Evolutionary conservation across 768 basidiomycete genomes (phyloP).

Genomic region (Tulasnella sp.): DNA sequence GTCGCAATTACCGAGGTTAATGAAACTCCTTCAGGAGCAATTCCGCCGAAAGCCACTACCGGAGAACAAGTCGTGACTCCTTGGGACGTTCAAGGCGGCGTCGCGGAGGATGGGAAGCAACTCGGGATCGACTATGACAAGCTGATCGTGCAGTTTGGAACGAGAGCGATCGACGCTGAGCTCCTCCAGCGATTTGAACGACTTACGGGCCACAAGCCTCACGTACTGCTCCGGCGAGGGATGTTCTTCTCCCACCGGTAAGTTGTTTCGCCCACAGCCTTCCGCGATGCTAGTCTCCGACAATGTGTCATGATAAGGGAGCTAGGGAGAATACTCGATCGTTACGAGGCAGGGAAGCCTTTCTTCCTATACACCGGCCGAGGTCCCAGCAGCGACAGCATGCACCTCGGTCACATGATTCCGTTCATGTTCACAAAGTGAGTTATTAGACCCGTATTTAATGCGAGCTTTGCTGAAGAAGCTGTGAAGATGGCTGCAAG

Average conservation of each 20-base stretch:
- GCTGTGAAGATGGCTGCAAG: slow-evolving; percentile 78
- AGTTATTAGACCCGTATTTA: slow-evolving; percentile 27
- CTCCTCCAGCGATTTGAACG: slow-evolving; percentile 84
- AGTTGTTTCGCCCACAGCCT: slow-evolving; percentile 26
- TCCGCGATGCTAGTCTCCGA: neutral
- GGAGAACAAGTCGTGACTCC: slow-evolving; percentile 81
- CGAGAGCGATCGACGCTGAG: slow-evolving; percentile 64
- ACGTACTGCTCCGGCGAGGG: slow-evolving; percentile 78
- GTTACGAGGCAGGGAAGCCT: slow-evolving; percentile 93
- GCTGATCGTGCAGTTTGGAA: slow-evolving; percentile 89
- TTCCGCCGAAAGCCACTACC: neutral
- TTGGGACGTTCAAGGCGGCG: slow-evolving; percentile 93
- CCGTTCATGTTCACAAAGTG: slow-evolving; percentile 97
- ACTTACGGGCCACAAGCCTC: slow-evolving; percentile 80
- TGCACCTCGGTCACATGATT: slow-evolving; percentile 97
- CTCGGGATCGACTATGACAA: slow-evolving; percentile 96
- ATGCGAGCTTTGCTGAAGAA: neutral
- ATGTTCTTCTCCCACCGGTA: slow-evolving; percentile 99
- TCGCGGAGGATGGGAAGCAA: slow-evolving; percentile 81
- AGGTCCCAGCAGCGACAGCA: slow-evolving; percentile 91
- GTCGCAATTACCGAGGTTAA: slow-evolving; percentile 12
- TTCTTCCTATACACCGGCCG: slow-evolving; percentile 98
- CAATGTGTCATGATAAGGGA: slow-evolving; percentile 47
- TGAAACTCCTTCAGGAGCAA: neutral
- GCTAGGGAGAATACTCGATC: slow-evolving; percentile 85